A percentile compares a stretch with the other conserved stretches of the same genome.
These are phyloP conservation scores for Metschnikowia gruessii DNA, from an alignment of 805 yeast species.

Conservation along the genomic window DNA sequence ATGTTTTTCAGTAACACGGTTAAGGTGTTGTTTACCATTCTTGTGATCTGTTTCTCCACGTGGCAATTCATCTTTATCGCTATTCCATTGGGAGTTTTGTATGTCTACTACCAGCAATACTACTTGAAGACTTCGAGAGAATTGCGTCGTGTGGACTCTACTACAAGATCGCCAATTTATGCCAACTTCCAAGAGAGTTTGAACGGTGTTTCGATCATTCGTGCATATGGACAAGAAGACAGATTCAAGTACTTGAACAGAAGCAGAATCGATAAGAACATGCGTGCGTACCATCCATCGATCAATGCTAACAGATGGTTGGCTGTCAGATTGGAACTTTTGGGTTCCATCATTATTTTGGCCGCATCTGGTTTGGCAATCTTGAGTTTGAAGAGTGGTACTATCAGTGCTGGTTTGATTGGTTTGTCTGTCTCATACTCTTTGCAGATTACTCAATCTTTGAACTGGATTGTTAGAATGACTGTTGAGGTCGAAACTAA, in stretches of 20 bases:
- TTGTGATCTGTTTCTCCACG: constrained; percentile 80
- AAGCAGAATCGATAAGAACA: constrained; percentile 74
- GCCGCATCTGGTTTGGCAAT: constrained; percentile 84
- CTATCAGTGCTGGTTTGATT: constrained; percentile 82
- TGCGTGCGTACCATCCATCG: constrained; percentile 90
- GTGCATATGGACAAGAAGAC: constrained; percentile 66
- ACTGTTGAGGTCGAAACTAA: constrained; percentile 97
- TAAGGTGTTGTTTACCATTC: constrained; percentile 69
- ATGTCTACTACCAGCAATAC: constrained; percentile 71
- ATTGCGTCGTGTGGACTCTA: constrained; percentile 76
- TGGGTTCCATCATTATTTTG: constrained; percentile 86
- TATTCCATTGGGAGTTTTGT: constrained; percentile 63
- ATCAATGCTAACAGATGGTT: constrained; percentile 96
- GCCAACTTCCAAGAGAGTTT: constrained; percentile 84
- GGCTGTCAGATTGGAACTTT: constrained; percentile 87
- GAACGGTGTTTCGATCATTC: constrained; percentile 69
- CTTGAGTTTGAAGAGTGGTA: constrained; percentile 61
- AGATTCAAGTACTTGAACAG: constrained; percentile 66
- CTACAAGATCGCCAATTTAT: constrained; percentile 74
- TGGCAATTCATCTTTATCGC: constrained; percentile 79
- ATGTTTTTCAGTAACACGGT: constrained; percentile 61
- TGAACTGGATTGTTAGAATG: constrained; percentile 98
- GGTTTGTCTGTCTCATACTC: constrained; percentile 95
- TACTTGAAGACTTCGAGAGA: constrained; percentile 78
- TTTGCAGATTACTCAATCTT: constrained; percentile 84